A percentile compares a stretch with the other conserved stretches of the same genome.
phyloP scores from a whole-genome alignment of 1,284 basidiomycete species.

The Sanghuangporus weigelae region DNA sequence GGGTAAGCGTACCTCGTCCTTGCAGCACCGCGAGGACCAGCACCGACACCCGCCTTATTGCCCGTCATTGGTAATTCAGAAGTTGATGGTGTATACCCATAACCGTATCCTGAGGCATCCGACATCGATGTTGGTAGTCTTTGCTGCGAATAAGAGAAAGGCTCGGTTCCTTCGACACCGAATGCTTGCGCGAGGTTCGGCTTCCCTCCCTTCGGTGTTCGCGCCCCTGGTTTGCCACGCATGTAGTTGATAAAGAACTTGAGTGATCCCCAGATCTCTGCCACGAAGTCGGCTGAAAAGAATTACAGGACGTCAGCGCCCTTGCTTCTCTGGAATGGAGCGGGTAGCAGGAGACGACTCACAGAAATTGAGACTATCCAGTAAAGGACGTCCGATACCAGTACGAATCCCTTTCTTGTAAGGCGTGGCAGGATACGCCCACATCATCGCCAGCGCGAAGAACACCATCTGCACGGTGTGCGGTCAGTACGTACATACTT shows the following conservation, averaged over 20 bases:
- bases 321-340: constrained; percentile 2
- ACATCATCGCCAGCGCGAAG: constrained; percentile 72
- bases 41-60: background rate
- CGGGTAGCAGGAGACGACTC: constrained; percentile 22
- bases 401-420: constrained; percentile 46
- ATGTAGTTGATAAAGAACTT: constrained; percentile 53
- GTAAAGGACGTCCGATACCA: constrained; percentile 58
- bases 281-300: constrained; percentile 51
- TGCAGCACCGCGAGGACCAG: background rate
- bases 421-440: constrained; percentile 72
- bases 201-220: constrained; percentile 29
- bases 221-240: constrained; percentile 42
- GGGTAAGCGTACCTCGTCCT: background rate
- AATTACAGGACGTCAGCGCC: background rate
- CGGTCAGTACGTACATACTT: background rate
- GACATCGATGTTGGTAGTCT: no score
- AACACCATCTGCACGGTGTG: constrained; percentile 66
- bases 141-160: background rate
- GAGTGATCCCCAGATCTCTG: constrained; percentile 59
- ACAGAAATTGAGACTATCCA: constrained; percentile 78
- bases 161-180: constrained; percentile 30
- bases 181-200: constrained; percentile 47
- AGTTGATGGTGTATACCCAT: background rate
- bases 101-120: no score
- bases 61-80: background rate